phyloP scores from a whole-genome alignment of 2,329 filamentous ascomycete genomes.

The Ilyonectria destructans region DNA sequence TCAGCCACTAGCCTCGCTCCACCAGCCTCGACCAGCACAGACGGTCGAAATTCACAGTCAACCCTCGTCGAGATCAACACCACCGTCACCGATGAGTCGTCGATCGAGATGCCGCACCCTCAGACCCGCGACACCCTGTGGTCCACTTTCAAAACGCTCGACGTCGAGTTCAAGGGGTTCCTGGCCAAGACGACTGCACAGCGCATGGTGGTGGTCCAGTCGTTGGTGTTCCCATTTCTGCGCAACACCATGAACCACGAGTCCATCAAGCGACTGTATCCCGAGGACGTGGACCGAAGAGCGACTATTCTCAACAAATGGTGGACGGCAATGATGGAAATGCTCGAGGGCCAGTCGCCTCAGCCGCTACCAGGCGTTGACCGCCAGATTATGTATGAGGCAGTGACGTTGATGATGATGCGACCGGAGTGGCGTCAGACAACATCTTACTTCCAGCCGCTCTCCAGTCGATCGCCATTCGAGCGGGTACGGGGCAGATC shows the following conservation, averaged over 20 bases:
- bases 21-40: slow-evolving; percentile 57
- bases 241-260: slow-evolving; percentile 78
- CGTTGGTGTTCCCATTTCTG: slow-evolving; percentile 83
- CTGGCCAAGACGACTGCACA: slow-evolving; percentile 80
- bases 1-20: slow-evolving; percentile 64
- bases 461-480: slow-evolving; percentile 69
- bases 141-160: slow-evolving; percentile 70
- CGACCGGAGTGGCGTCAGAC: slow-evolving; percentile 88
- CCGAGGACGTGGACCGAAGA: slow-evolving; percentile 87
- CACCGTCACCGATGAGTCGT: slow-evolving; percentile 62
- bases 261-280: slow-evolving; percentile 75
- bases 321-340: slow-evolving; percentile 88
- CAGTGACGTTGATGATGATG: slow-evolving; percentile 86
- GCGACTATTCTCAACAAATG: slow-evolving; percentile 88
- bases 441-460: slow-evolving; percentile 77
- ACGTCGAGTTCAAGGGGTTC: slow-evolving; percentile 71
- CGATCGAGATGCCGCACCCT: slow-evolving; percentile 60
- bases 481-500: slow-evolving; percentile 64
- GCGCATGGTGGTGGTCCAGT: slow-evolving; percentile 83
- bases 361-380: slow-evolving; percentile 89
- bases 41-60: slow-evolving; percentile 58
- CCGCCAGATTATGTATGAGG: slow-evolving; percentile 84
- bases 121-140: slow-evolving; percentile 68
- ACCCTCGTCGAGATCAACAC: slow-evolving; percentile 58
- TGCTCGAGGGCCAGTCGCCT: slow-evolving; percentile 79